Evolutionary conservation across 2,329 filamentous ascomycete species (phyloP).

Genomic region (Cadophora gregata): DNA sequence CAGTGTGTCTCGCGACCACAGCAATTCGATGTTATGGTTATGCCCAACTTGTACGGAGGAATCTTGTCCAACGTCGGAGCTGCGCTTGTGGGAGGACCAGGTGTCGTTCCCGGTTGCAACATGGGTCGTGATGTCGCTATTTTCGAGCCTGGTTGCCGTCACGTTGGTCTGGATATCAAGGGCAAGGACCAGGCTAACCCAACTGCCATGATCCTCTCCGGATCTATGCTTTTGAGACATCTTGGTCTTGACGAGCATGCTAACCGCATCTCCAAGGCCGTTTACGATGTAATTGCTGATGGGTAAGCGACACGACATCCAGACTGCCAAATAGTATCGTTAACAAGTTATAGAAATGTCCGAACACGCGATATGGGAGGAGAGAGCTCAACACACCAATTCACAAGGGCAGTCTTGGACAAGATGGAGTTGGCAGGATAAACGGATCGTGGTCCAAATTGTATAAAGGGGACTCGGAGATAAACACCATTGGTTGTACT

Average conservation of each 20-base stretch:
- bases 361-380: conserved; percentile 98
- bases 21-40: conserved; percentile 99
- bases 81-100: conserved; percentile 93
- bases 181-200: conserved; percentile 99
- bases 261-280: conserved; percentile 93
- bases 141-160: conserved; percentile 98
- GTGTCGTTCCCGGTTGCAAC: conserved; percentile 98
- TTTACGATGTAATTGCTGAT: conserved; percentile 81
- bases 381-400: conserved; percentile 86
- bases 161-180: conserved; percentile 99
- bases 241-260: conserved; percentile 97
- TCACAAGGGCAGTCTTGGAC: conserved; percentile 91
- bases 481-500: conserved; percentile 36
- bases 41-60: conserved; percentile 99
- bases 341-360: conserved; percentile 66
- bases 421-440: conserved; percentile 76
- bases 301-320: conserved; percentile 64
- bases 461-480: conserved; percentile 39
- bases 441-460: conserved; percentile 26
- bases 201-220: conserved; percentile 91
- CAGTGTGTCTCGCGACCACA: conserved; percentile 95
- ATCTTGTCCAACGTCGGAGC: conserved; percentile 99
- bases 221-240: conserved; percentile 96
- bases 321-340: conserved; percentile 18
- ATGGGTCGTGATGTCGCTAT: conserved; percentile 98